Evolutionary conservation across 805 yeast genomes (phyloP).

Genomic region (Ogataea minuta): DNA sequence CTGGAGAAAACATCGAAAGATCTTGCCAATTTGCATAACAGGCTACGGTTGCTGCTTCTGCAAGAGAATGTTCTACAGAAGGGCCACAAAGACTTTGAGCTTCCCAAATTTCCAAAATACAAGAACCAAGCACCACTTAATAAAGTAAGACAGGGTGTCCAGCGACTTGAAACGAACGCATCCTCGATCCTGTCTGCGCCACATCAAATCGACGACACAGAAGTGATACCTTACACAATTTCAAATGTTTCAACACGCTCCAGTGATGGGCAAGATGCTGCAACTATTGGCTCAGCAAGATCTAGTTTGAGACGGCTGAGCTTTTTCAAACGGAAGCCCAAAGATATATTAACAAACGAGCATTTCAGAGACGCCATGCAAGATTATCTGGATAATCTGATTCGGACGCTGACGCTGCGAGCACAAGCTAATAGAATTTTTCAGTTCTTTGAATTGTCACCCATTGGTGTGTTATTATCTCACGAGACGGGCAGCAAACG

Average conservation of each 20-base stretch:
- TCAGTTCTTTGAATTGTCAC: constrained; percentile 87
- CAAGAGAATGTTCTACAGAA: constrained; percentile 36
- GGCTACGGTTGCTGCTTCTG: constrained; percentile 54
- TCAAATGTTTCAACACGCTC: constrained; percentile 9
- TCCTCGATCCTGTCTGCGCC: constrained; percentile 9
- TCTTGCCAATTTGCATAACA: constrained; percentile 65
- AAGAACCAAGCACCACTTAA: constrained; percentile 13
- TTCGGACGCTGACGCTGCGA: constrained; percentile 57
- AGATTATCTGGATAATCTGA: constrained; percentile 62
- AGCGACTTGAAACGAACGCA: constrained; percentile 6
- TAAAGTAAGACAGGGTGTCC: constrained; percentile 4
- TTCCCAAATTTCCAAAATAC: constrained; percentile 41
- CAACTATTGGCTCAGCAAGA: constrained; percentile 11
- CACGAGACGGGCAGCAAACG: constrained; percentile 81
- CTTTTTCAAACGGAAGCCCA: constrained; percentile 14
- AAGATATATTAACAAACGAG: constrained; percentile 22
- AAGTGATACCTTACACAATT: neutral
- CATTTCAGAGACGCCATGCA: constrained; percentile 52
- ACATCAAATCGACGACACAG: constrained; percentile 6
- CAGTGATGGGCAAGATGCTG: constrained; percentile 3
- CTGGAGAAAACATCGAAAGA: constrained; percentile 72
- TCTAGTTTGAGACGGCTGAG: constrained; percentile 14
- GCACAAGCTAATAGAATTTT: constrained; percentile 83
- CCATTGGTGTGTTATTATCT: constrained; percentile 77
- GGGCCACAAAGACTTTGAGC: constrained; percentile 26